Percentiles rank a stretch among this genome's conserved stretches.
These are phyloP conservation scores for Lavandula angustifolia DNA, from an alignment of 257 asterid genomes.

Conservation along the genomic window DNA sequence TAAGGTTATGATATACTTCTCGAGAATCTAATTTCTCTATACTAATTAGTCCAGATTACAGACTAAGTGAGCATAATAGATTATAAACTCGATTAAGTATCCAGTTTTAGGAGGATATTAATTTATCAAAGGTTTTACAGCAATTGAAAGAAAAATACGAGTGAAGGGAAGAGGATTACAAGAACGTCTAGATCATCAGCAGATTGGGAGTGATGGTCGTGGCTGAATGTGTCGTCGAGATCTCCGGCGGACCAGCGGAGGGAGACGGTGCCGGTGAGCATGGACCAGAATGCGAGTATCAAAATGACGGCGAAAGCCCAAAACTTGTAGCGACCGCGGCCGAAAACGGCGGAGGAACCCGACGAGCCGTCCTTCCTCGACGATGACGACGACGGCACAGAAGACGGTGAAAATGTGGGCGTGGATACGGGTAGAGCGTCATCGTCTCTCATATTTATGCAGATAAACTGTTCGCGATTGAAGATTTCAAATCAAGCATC, in stretches of 20 bases:
- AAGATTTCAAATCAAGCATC: slow-evolving; percentile 26
- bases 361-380: slow-evolving; percentile 38
- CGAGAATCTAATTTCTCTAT: background rate
- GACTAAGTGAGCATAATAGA: background rate
- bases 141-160: background rate
- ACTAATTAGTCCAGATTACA: background rate
- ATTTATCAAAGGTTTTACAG: background rate
- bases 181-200: slow-evolving; percentile 55
- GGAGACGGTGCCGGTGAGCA: slow-evolving; percentile 77
- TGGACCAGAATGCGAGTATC: slow-evolving; percentile 85
- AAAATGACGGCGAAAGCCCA: slow-evolving; percentile 74
- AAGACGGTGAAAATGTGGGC: slow-evolving; percentile 51
- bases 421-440: slow-evolving; percentile 72
- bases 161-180: slow-evolving; percentile 29
- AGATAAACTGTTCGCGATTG: background rate
- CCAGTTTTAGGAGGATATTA: background rate
- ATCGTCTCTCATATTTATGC: slow-evolving; percentile 61
- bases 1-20: background rate
- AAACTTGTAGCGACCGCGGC: slow-evolving; percentile 72
- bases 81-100: background rate
- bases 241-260: slow-evolving; percentile 78
- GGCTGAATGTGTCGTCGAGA: slow-evolving; percentile 41
- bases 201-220: slow-evolving; percentile 36
- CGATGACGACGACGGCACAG: slow-evolving; percentile 33
- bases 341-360: slow-evolving; percentile 38